A percentile compares a stretch with the other conserved stretches of the same genome.
These are phyloP conservation scores for Datura wrightii DNA, from an alignment of 257 asterid species.

Conservation along the genomic window DNA sequence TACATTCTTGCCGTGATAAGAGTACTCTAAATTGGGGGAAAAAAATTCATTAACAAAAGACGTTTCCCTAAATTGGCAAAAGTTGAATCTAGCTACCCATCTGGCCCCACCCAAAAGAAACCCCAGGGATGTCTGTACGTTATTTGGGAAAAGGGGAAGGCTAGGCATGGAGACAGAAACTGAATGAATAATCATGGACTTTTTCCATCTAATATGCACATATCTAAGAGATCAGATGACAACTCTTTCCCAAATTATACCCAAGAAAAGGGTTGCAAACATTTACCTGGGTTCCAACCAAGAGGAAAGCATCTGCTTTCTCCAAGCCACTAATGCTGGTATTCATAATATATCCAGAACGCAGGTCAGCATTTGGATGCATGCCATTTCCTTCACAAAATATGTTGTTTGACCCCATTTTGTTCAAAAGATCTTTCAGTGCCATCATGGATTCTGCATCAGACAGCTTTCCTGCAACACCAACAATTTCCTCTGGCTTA, in stretches of 20 bases:
- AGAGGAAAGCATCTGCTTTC: conserved; percentile 91
- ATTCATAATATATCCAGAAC: conserved; percentile 96
- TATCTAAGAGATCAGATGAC: background rate
- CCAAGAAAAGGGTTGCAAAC: background rate
- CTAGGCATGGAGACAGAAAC: background rate
- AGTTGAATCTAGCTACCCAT: background rate
- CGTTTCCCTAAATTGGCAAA: background rate
- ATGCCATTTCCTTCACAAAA: conserved; percentile 97
- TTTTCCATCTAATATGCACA: background rate
- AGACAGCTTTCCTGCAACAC: conserved; percentile 95
- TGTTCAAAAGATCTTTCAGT: conserved; percentile 86
- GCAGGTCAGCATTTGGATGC: conserved; percentile 83
- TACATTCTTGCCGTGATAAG: background rate
- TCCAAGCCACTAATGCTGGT: conserved; percentile 91
- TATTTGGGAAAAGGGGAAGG: background rate
- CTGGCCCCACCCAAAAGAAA: background rate
- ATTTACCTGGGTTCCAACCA: conserved; percentile 97
- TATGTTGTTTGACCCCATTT: conserved; percentile 89
- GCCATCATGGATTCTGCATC: conserved; percentile 99
- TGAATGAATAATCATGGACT: background rate
- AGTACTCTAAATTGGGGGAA: background rate
- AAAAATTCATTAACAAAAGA: background rate
- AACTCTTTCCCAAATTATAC: background rate
- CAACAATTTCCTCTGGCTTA: conserved; percentile 84
- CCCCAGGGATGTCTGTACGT: background rate